phyloP scores from a whole-genome alignment of 2,329 filamentous ascomycete species.

The Sporothrix inflata region DNA sequence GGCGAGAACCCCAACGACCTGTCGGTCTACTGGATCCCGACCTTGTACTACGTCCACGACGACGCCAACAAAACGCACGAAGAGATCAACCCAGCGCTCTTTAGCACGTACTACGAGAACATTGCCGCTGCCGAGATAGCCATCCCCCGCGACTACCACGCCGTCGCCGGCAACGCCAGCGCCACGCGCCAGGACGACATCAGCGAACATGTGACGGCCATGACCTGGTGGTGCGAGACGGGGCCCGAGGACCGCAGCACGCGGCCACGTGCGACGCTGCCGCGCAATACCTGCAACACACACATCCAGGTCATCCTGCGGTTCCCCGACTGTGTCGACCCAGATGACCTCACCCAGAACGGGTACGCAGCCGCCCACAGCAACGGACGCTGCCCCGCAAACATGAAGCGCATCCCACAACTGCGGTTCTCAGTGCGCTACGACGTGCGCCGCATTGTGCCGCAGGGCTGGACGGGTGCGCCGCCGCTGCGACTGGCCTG shows the following conservation, averaged over 20 bases:
- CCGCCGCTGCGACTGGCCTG: slow-evolving; percentile 51
- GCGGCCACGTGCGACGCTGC: slow-evolving; percentile 40
- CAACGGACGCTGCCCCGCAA: slow-evolving; percentile 43
- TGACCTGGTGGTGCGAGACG: slow-evolving; percentile 46
- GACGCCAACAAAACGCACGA: slow-evolving; percentile 39
- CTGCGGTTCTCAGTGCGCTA: slow-evolving; percentile 53
- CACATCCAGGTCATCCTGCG: slow-evolving; percentile 49
- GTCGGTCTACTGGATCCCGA: slow-evolving; percentile 51
- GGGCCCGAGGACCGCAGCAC: slow-evolving; percentile 38
- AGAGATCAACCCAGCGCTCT: slow-evolving; percentile 45
- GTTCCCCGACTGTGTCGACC: slow-evolving; percentile 51
- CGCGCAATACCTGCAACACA: slow-evolving; percentile 45
- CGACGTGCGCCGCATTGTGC: slow-evolving; percentile 47
- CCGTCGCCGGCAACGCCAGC: slow-evolving; percentile 47
- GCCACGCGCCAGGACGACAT: slow-evolving; percentile 44
- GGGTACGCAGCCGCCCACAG: slow-evolving; percentile 35
- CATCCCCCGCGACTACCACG: slow-evolving; percentile 49
- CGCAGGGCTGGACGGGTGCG: slow-evolving; percentile 50
- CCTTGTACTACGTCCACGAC: slow-evolving; percentile 47
- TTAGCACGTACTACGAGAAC: slow-evolving; percentile 52
- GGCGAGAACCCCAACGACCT: slow-evolving; percentile 51
- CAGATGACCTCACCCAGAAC: slow-evolving; percentile 39
- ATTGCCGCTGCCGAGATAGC: slow-evolving; percentile 49
- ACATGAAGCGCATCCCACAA: slow-evolving; percentile 51
- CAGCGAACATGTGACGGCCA: slow-evolving; percentile 38